Base-by-base conservation (phyloP, 768 basidiomycete genomes). In the Solioccasus polychromus region DNA sequence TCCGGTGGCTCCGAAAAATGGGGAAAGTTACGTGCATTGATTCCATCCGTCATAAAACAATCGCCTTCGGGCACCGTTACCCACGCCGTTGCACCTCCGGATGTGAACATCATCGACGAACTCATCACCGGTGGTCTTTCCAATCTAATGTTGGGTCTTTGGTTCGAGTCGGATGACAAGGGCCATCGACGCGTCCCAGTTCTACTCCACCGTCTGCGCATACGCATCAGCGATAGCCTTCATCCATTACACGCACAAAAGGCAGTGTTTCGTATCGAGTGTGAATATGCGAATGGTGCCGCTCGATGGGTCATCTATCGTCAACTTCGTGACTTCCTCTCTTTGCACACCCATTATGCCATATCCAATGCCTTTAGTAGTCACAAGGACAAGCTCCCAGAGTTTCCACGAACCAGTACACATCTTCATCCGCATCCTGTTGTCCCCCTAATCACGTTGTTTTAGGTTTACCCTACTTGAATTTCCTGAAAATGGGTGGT, bases 301-400 rank as follows among this genome's bases (percentile, higher is more conserved):
- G 82, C 78, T 60, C 74, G 92, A 64, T 99, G 96, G 95, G 94
- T 96, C 23, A 77, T 92, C n/a, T 92, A 92, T 66, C 84, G 95
- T 42, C 85, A 94, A 67, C 75, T 96, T 43, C 83, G 90, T 50
- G 95, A 98, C 63, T 96, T 99, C 59, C 44, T 95, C 36, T 86
- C 86, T 20, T 68, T 99, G 19, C 94, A 97, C 63, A 77, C 85
- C 0, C 93, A 97, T 62, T 96, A 95, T 62, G 73, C 85, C 1
- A 71, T 96, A 17, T 85, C 91, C 8, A 94, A 92, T 54, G 82
- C 83, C 5, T 85, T 89, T 47, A 80, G 83, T 43, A 79, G 77
- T 24, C 80, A 83, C 45, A 77, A 84, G 38, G 81, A 83, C 32
- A 79, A 84, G 17, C 76, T 97, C 48, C 95, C 96, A 1, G 89